Percentiles rank a stretch among this genome's conserved stretches.
Conservation (phyloP, 768 basidiomycete genomes). For the Boletus pseudopeckii region DNA sequence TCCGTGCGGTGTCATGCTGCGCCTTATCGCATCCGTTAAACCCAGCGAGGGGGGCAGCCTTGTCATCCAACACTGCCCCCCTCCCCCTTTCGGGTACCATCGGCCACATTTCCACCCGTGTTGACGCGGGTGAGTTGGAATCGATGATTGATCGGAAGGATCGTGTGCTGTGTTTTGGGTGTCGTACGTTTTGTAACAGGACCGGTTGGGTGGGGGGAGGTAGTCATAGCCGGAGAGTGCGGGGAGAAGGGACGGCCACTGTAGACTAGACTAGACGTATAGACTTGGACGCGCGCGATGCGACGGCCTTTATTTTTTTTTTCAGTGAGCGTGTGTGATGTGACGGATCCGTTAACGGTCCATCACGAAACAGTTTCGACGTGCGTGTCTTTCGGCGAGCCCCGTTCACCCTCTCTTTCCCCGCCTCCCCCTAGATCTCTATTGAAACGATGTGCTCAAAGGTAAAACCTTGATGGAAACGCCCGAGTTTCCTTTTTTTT, state of each 20-base stretch:
- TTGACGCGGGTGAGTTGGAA: neutral
- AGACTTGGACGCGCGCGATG: neutral
- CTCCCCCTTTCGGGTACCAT: neutral
- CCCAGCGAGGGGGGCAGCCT: neutral
- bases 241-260: neutral
- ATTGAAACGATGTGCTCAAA: too few species aligned
- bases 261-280: neutral
- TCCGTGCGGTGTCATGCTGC: neutral
- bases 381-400: too few species aligned
- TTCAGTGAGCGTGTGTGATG: too few species aligned
- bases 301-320: neutral
- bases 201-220: neutral
- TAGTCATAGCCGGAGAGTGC: neutral
- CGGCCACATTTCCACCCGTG: neutral
- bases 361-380: too few species aligned
- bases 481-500: too few species aligned
- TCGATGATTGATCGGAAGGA: constrained; percentile 9
- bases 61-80: neutral
- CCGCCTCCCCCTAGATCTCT: too few species aligned
- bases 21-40: neutral
- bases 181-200: neutral
- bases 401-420: too few species aligned
- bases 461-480: too few species aligned
- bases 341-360: too few species aligned
- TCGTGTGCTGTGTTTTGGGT: constrained; percentile 4